These are phyloP conservation scores for Rhizopus microsporus DNA, from an alignment of 371 early-diverging fungal genomes.

Conservation along the genomic window DNA sequence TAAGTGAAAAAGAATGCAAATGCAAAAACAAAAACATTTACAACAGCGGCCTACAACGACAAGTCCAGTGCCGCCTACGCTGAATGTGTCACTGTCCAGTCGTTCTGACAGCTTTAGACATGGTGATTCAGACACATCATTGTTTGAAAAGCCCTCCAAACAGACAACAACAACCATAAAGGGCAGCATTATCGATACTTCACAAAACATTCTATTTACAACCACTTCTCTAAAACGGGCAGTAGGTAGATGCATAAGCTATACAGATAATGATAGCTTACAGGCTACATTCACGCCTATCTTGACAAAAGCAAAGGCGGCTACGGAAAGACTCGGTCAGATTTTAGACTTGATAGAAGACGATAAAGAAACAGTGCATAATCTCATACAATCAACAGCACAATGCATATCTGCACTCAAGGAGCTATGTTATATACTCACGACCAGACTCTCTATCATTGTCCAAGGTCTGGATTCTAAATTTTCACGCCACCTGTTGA, in stretches of 20 bases:
- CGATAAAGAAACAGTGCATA: constrained; percentile 10
- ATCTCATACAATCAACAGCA: constrained; percentile 15
- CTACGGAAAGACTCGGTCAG: constrained; percentile 20
- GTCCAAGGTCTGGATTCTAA: constrained; percentile 46
- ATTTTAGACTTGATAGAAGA: constrained; percentile 19
- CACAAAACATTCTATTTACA: constrained; percentile 38
- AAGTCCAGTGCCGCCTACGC: neutral
- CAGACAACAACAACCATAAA: neutral
- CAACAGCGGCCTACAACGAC: neutral
- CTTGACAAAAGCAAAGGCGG: constrained; percentile 24
- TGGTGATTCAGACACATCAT: neutral
- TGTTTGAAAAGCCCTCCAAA: neutral
- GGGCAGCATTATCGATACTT: constrained; percentile 24
- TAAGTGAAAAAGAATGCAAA: too few species aligned
- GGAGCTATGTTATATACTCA: constrained; percentile 27
- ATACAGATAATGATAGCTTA: constrained; percentile 26
- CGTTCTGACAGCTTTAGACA: neutral
- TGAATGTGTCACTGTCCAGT: neutral
- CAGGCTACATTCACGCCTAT: constrained; percentile 21
- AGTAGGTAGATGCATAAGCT: constrained; percentile 27
- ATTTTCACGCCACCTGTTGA: constrained; percentile 45
- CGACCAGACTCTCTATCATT: constrained; percentile 27
- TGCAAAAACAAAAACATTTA: neutral
- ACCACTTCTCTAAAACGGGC: constrained; percentile 28
- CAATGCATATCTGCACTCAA: constrained; percentile 24